Evolutionary conservation across 352 stramenopile genomes (phyloP), one percentile per base, ranked within the genome.

Genomic region (Globisporangium iwayamae): DNA sequence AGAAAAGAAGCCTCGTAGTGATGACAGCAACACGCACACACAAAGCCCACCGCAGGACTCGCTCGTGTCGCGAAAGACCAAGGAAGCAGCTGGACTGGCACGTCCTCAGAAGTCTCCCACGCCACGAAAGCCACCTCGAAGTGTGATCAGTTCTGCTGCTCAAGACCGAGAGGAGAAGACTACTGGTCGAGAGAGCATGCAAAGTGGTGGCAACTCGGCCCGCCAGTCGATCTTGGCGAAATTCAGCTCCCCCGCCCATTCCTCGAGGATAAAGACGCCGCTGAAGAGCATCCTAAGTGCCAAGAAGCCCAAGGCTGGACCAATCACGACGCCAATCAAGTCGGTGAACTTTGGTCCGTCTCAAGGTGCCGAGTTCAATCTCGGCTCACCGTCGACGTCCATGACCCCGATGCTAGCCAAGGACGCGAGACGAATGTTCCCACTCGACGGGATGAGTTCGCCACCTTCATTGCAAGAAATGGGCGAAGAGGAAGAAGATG

Each of bases 321-420:
- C 80, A 25, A 46, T 69, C 10, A 76, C 75, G 38, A 96, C 87
- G 32, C 87, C 87, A 6, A 93, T 63, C 55, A 96, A 96, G 59
- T 82, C 76, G 20, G 83, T 96, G 28, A 92, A 92, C 63, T 96
- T 96, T 71, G 87, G 87, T 36, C 85, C 87, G 10, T 74, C 87
- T 5, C 74, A 91, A 63, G 82, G 82, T 38, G 81, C 84, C 5
- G 83, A 96, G 62, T 96, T 94, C 70, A 89, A 91, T 30, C 65
- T 81, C 39, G 84, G 82, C 1, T 92, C 83, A 0, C 87, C 87
- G 14, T 91, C 85, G 9, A 94, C 83, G n/a, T 93, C 85, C 2
- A 94, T 96, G 85, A 96, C 87, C 4, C 87, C 85, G 0, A 90
- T 96, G 84, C 69, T 65, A 8, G 75, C 79, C 10, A 78, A 78